Evolutionary conservation across 257 asterid genomes (phyloP).

Genomic region (Solanum appendiculatum): DNA sequence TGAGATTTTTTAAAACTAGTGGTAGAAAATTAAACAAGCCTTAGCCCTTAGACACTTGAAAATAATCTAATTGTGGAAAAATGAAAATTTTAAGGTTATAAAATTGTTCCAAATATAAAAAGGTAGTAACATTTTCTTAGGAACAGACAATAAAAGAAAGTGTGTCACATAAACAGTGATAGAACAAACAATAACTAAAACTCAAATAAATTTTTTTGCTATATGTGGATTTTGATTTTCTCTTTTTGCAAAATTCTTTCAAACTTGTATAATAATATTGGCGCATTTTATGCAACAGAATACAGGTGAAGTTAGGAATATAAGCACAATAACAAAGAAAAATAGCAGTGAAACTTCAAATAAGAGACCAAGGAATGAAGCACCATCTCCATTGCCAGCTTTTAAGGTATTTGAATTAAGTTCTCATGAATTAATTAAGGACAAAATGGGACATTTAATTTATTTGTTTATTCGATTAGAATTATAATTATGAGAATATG

Average conservation of each 20-base stretch:
- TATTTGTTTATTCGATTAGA: neutral
- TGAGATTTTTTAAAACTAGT: neutral
- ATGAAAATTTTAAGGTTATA: neutral
- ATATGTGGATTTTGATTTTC: neutral
- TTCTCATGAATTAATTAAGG: neutral
- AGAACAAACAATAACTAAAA: neutral
- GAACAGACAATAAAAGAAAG: neutral
- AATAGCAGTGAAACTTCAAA: slow-evolving; percentile 31
- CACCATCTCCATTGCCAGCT: slow-evolving; percentile 59
- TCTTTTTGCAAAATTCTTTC: neutral
- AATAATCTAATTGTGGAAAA: neutral
- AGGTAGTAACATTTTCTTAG: neutral
- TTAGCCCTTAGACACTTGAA: neutral
- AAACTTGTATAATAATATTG: neutral
- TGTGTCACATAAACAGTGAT: neutral
- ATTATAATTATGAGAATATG: slow-evolving; percentile 6
- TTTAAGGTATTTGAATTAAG: slow-evolving; percentile 43
- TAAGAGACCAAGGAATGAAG: slow-evolving; percentile 53
- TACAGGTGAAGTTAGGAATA: slow-evolving; percentile 22
- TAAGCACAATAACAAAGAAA: slow-evolving; percentile 28
- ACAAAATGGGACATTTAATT: neutral
- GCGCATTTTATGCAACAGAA: slow-evolving; percentile 10
- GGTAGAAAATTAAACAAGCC: neutral
- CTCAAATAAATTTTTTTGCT: neutral
- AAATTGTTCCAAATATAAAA: neutral